Conservation (phyloP, 2,329 filamentous ascomycete genomes). For the Talaromyces sp. region DNA sequence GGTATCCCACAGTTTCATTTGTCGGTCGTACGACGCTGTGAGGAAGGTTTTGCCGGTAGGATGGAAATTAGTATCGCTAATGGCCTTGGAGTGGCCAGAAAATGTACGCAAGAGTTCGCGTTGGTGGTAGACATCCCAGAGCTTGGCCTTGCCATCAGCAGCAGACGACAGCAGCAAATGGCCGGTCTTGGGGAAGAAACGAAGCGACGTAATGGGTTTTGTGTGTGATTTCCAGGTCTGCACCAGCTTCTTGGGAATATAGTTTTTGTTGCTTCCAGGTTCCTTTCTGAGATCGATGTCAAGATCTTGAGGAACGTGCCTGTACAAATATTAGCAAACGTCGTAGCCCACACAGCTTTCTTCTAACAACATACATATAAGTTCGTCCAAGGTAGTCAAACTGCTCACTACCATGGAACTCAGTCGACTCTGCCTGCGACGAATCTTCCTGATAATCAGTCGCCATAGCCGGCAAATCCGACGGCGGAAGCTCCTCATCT, state of each 20-base stretch:
- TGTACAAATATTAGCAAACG: background rate
- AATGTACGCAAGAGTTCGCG: slow-evolving; percentile 87
- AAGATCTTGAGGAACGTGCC: slow-evolving; percentile 82
- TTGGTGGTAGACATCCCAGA: slow-evolving; percentile 92
- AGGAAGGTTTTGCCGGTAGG: slow-evolving; percentile 77
- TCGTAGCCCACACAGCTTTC: background rate
- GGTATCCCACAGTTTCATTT: slow-evolving; percentile 98
- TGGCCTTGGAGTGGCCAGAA: slow-evolving; percentile 79
- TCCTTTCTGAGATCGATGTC: slow-evolving; percentile 82
- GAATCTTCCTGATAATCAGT: slow-evolving; percentile 49
- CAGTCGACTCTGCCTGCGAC: slow-evolving; percentile 71
- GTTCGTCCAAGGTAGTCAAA: slow-evolving; percentile 93
- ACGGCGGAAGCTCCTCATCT: slow-evolving; percentile 55
- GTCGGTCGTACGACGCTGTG: slow-evolving; percentile 85
- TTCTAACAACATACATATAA: slow-evolving; percentile 60
- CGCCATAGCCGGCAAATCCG: slow-evolving; percentile 45
- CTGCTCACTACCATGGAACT: slow-evolving; percentile 77
- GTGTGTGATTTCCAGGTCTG: slow-evolving; percentile 83
- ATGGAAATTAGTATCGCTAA: slow-evolving; percentile 88
- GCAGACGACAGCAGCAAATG: slow-evolving; percentile 86
- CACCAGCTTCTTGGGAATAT: slow-evolving; percentile 87
- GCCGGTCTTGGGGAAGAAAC: slow-evolving; percentile 82
- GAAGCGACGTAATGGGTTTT: slow-evolving; percentile 80
- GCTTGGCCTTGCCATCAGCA: slow-evolving; percentile 83
- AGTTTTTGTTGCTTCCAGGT: slow-evolving; percentile 75